phyloP scores from a whole-genome alignment of 768 basidiomycete species.

The Kwoniella pini region DNA sequence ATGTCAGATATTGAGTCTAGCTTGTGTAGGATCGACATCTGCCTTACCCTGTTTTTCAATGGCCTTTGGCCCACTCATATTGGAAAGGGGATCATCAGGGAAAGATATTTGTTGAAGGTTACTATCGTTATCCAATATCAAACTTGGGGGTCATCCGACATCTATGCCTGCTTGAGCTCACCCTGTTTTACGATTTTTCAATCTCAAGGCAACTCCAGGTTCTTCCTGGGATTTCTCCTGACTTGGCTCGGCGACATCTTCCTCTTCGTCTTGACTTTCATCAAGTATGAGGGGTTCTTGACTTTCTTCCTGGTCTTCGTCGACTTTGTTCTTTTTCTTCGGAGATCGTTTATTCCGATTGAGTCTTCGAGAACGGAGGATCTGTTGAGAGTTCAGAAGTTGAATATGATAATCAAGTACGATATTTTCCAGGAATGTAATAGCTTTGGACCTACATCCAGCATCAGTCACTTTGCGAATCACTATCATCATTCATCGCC shows the following conservation, averaged over 20 bases:
- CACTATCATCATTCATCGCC: neutral
- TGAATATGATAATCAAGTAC: neutral
- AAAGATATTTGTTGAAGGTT: constrained; percentile 28
- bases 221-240: neutral
- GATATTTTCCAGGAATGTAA: constrained; percentile 7
- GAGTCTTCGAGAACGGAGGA: neutral
- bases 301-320: constrained; percentile 1
- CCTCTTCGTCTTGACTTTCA: neutral
- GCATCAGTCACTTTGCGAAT: neutral
- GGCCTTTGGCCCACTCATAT: constrained; percentile 7
- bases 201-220: constrained; percentile 18
- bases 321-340: neutral
- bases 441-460: neutral
- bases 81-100: constrained; percentile 30
- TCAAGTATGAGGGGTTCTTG: neutral
- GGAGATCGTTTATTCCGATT: neutral
- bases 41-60: constrained; percentile 21
- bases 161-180: constrained; percentile 9
- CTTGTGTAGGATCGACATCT: too few species aligned
- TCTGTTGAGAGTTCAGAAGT: neutral
- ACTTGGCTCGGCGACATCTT: neutral
- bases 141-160: too few species aligned
- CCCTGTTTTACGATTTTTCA: constrained; percentile 43
- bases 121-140: too few species aligned
- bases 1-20: too few species aligned